Percentiles rank a stretch among this genome's conserved stretches.
Conservation (phyloP, 2,329 filamentous ascomycete species). For the Ascocoryne sarcoides region DNA sequence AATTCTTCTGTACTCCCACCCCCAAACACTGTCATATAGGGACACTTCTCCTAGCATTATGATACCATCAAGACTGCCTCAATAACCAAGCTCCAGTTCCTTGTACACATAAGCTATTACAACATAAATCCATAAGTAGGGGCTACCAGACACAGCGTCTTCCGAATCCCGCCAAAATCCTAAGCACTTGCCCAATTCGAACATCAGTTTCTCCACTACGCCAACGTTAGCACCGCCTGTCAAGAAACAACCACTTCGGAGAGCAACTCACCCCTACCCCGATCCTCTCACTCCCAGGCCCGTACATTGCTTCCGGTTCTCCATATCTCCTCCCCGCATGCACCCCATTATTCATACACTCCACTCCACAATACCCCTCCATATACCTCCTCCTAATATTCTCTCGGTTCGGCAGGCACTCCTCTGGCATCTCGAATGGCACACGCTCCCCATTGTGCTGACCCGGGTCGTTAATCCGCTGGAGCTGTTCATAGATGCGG, state of each 20-base stretch:
- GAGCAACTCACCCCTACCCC: slow-evolving; percentile 26
- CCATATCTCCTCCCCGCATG: slow-evolving; percentile 19
- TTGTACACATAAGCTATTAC: too few relatives aligned
- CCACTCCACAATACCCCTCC: slow-evolving; percentile 20
- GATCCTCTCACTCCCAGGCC: slow-evolving; percentile 23
- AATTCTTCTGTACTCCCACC: too few relatives aligned
- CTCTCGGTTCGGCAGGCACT: slow-evolving; percentile 19
- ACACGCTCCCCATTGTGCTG: slow-evolving; percentile 12
- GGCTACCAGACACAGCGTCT: too few relatives aligned
- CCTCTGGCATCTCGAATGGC: slow-evolving; percentile 22
- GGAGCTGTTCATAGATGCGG: slow-evolving; percentile 24
- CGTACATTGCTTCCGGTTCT: slow-evolving; percentile 21
- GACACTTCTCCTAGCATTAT: too few relatives aligned
- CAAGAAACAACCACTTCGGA: background rate
- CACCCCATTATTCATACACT: slow-evolving; percentile 25
- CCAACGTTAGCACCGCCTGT: background rate
- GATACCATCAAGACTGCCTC: too few relatives aligned
- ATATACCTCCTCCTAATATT: slow-evolving; percentile 16
- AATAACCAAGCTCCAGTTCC: too few relatives aligned
- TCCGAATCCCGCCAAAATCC: too few relatives aligned
- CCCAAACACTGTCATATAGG: too few relatives aligned
- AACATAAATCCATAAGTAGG: too few relatives aligned
- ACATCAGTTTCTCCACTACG: background rate
- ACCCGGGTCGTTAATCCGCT: slow-evolving; percentile 25
- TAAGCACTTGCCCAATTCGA: too few relatives aligned